phyloP scores from a whole-genome alignment of 805 yeast genomes.

The Yarrowia osloensis region DNA sequence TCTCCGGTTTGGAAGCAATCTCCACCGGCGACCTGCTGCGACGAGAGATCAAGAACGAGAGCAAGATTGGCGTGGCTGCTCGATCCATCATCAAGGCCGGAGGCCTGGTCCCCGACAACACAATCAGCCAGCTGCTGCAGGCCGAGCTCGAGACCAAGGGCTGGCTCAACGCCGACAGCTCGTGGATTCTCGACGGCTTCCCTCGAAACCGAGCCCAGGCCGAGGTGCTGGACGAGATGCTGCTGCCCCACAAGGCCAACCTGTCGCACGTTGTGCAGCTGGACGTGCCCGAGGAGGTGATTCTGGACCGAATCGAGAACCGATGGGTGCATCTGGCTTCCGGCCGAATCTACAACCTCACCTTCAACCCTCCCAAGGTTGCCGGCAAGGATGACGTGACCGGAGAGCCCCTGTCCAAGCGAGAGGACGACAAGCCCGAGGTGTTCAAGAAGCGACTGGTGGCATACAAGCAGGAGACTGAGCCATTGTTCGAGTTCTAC shows the following conservation, averaged over 20 bases:
- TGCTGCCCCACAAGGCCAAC: slow-evolving; percentile 43
- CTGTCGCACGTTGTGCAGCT: slow-evolving; percentile 82
- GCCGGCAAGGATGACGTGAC: slow-evolving; percentile 85
- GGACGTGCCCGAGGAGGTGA: slow-evolving; percentile 82
- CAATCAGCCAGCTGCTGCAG: slow-evolving; percentile 62
- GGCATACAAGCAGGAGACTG: slow-evolving; percentile 58
- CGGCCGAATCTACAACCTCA: slow-evolving; percentile 82
- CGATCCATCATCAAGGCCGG: slow-evolving; percentile 61
- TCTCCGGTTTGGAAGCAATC: slow-evolving; percentile 58
- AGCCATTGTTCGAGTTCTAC: slow-evolving; percentile 69
- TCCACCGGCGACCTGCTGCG: slow-evolving; percentile 87
- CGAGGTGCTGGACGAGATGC: slow-evolving; percentile 51
- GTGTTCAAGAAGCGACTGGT: slow-evolving; percentile 69
- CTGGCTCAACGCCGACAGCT: slow-evolving; percentile 50
- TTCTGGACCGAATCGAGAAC: slow-evolving; percentile 76
- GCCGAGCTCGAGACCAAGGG: slow-evolving; percentile 48
- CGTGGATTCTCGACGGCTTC: slow-evolving; percentile 89
- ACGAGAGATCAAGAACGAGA: slow-evolving; percentile 56
- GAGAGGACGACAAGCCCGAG: slow-evolving; percentile 77
- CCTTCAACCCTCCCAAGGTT: slow-evolving; percentile 85
- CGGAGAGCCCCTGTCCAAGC: slow-evolving; percentile 78
- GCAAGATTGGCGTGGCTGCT: slow-evolving; percentile 58
- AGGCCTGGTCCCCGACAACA: slow-evolving; percentile 67
- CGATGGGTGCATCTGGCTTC: slow-evolving; percentile 83
- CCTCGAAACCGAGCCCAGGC: slow-evolving; percentile 85